These are phyloP conservation scores for Cyberlindnera maritima DNA, from an alignment of 805 yeast species.

Conservation along the genomic window DNA sequence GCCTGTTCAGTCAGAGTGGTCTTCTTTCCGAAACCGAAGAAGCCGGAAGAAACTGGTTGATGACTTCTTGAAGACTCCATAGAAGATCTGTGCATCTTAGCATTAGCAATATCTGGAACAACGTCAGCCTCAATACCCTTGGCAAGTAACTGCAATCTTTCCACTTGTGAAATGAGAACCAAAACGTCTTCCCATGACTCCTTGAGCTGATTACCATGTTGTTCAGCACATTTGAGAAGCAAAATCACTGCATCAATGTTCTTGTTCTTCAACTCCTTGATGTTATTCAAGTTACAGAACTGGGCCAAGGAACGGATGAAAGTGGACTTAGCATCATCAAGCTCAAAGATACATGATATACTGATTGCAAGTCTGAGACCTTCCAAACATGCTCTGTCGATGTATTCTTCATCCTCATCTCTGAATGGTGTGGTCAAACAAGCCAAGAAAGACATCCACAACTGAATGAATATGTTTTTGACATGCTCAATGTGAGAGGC, in stretches of 20 bases:
- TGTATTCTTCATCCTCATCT: conserved; percentile 75
- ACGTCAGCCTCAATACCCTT: conserved; percentile 81
- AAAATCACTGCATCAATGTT: conserved; percentile 78
- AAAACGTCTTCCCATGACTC: conserved; percentile 84
- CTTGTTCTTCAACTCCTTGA: conserved; percentile 73
- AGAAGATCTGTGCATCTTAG: conserved; percentile 50
- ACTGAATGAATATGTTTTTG: conserved; percentile 85
- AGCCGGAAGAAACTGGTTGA: conserved; percentile 32
- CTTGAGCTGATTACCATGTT: conserved; percentile 73
- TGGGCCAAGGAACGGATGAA: conserved; percentile 89
- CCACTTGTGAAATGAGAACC: conserved; percentile 83
- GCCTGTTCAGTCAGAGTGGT: conserved; percentile 65
- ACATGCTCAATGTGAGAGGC: conserved; percentile 91
- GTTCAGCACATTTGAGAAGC: conserved; percentile 70
- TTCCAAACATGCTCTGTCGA: conserved; percentile 68
- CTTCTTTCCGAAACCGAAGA: conserved; percentile 54
- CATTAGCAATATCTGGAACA: conserved; percentile 82
- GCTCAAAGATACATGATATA: conserved; percentile 78
- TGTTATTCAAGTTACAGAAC: conserved; percentile 76
- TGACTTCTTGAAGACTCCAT: conserved; percentile 46
- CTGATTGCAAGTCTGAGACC: conserved; percentile 82
- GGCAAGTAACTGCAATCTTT: conserved; percentile 82
- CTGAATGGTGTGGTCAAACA: conserved; percentile 92
- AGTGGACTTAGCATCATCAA: conserved; percentile 82
- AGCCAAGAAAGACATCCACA: conserved; percentile 97